These are phyloP conservation scores for Aureobasidium vineae DNA, from an alignment of 2,329 filamentous ascomycete species.

Conservation along the genomic window DNA sequence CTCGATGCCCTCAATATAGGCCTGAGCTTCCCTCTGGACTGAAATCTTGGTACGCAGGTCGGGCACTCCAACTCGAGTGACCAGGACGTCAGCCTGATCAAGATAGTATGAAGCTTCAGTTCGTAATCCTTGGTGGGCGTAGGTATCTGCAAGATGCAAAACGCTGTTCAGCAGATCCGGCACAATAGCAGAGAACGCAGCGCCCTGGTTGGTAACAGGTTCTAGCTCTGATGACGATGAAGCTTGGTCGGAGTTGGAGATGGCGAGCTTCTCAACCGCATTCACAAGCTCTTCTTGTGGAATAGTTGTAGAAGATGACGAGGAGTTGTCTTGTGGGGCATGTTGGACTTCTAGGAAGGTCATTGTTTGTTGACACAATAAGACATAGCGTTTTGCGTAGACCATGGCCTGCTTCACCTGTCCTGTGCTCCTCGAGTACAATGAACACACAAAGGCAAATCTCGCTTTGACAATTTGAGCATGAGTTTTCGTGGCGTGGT, in stretches of 20 bases:
- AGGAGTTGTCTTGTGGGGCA: neutral
- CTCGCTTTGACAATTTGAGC: slow-evolving; percentile 2
- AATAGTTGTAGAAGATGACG: too few relatives aligned
- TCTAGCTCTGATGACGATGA: neutral
- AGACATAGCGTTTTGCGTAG: slow-evolving; percentile 20
- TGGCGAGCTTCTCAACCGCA: neutral
- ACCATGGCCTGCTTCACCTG: slow-evolving; percentile 10
- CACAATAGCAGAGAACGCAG: slow-evolving; percentile 39
- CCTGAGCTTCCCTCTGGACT: slow-evolving; percentile 10
- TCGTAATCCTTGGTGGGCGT: slow-evolving; percentile 80
- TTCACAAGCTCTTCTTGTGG: slow-evolving; percentile 1
- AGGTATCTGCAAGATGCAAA: slow-evolving; percentile 71
- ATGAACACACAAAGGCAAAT: slow-evolving; percentile 7
- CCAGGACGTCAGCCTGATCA: slow-evolving; percentile 77
- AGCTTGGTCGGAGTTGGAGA: neutral
- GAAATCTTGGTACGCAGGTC: slow-evolving; percentile 2
- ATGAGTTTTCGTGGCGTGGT: neutral
- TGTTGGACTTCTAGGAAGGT: slow-evolving; percentile 34
- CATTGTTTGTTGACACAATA: slow-evolving; percentile 11
- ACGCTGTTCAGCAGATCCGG: slow-evolving; percentile 70
- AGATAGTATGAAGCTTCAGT: slow-evolving; percentile 86
- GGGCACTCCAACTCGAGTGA: slow-evolving; percentile 43
- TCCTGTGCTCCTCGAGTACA: slow-evolving; percentile 8
- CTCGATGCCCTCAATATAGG: slow-evolving; percentile 1
- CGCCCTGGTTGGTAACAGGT: neutral